Evolutionary conservation across 441 rosid species (phyloP).

Genomic region (Gossypium aridum): DNA sequence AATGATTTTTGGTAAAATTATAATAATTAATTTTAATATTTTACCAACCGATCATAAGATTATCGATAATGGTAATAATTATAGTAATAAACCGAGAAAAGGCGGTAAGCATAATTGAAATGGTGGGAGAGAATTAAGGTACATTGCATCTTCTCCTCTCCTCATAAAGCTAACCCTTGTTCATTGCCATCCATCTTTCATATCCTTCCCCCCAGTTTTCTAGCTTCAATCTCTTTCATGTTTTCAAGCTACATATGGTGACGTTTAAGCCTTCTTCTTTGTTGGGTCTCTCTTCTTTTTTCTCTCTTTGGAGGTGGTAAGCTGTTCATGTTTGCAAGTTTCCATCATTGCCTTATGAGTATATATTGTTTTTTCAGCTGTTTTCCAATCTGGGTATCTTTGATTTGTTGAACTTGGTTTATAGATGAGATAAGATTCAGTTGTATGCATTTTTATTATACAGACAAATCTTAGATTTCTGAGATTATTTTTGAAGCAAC

Average conservation of each 20-base stretch:
- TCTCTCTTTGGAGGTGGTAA: slow-evolving; percentile 77
- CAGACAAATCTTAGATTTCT: background rate
- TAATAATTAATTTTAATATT: too few species aligned
- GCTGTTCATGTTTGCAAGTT: background rate
- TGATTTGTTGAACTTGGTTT: background rate
- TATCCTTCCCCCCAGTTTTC: background rate
- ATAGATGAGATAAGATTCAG: background rate
- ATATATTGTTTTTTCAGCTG: background rate
- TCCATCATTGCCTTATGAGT: too few species aligned
- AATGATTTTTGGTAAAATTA: too few species aligned
- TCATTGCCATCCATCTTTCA: too few species aligned
- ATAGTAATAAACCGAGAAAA: too few species aligned
- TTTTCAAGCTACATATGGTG: slow-evolving; percentile 14
- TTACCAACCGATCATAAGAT: background rate
- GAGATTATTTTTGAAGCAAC: background rate
- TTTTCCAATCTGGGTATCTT: background rate
- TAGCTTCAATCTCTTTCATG: slow-evolving; percentile 37
- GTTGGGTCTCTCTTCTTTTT: slow-evolving; percentile 44
- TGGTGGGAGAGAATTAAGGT: too few species aligned
- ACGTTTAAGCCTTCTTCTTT: slow-evolving; percentile 20
- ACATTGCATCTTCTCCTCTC: too few species aligned
- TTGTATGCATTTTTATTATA: background rate
- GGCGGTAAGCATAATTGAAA: too few species aligned
- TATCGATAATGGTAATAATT: background rate
- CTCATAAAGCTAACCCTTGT: too few species aligned